Percentiles rank a stretch among this genome's conserved stretches.
Evolutionary conservation across 2,329 filamentous ascomycete genomes (phyloP).

Genomic region (Harringtonia lauricola): DNA sequence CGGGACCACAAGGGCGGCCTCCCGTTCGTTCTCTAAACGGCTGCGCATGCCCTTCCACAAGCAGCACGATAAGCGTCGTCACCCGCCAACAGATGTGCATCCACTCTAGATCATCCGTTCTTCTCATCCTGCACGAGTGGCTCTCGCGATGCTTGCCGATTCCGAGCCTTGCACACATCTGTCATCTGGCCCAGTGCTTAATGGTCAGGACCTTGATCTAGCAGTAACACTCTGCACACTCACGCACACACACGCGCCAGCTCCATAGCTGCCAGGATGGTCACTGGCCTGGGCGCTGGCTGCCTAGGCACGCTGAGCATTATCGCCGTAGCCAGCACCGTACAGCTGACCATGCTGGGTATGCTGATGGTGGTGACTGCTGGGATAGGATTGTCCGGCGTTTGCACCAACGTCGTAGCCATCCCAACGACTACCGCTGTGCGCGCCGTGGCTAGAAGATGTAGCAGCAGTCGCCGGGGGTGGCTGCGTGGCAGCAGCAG

Average conservation of each 20-base stretch:
- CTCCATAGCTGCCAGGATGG: too few relatives aligned
- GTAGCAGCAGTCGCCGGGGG: neutral
- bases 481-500: neutral
- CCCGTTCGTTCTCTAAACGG: neutral
- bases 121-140: neutral
- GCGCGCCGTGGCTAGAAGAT: neutral
- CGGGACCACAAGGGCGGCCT: neutral
- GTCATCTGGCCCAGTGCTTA: too few relatives aligned
- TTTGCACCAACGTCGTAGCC: constrained; percentile 7
- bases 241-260: too few relatives aligned
- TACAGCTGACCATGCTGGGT: constrained; percentile 11
- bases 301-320: constrained; percentile 10
- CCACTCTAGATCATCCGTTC: neutral
- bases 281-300: too few relatives aligned
- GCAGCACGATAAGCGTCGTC: neutral
- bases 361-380: constrained; percentile 6
- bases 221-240: too few relatives aligned
- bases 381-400: constrained; percentile 1
- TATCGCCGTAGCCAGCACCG: constrained; percentile 10
- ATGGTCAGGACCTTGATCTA: too few relatives aligned
- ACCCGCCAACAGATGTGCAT: constrained; percentile 1
- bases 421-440: constrained; percentile 9
- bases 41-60: neutral
- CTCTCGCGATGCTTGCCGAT: neutral
- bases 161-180: neutral